These are phyloP conservation scores for Pythium plurisporium DNA, from an alignment of 352 stramenopile genomes.

Conservation along the genomic window DNA sequence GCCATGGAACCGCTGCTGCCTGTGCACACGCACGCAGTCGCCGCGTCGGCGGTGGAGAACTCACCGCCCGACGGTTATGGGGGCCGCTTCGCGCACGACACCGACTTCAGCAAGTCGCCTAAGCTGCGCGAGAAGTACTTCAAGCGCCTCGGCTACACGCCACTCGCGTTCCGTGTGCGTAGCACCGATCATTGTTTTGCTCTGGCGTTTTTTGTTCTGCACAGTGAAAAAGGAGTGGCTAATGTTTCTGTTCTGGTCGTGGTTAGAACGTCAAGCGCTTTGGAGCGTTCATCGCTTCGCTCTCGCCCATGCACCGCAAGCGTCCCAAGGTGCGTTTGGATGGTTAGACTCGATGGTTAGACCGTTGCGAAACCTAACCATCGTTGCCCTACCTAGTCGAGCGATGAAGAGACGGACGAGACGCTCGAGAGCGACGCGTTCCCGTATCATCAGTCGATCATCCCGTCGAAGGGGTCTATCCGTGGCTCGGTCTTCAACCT, in stretches of 20 bases:
- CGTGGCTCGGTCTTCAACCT: constrained; percentile 84
- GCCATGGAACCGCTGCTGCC: constrained; percentile 50
- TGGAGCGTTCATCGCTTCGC: constrained; percentile 64
- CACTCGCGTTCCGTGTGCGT: constrained; percentile 71
- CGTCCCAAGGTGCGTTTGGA: constrained; percentile 21
- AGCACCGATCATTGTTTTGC: not conserved
- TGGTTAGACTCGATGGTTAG: not conserved
- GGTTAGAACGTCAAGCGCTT: constrained; percentile 72
- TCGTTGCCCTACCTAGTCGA: not conserved
- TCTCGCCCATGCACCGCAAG: constrained; percentile 52
- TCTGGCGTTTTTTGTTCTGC: not conserved
- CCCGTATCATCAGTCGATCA: constrained; percentile 72
- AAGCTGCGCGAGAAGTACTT: constrained; percentile 66
- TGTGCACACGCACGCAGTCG: constrained; percentile 29
- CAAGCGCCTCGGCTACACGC: constrained; percentile 73
- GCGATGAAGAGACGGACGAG: constrained; percentile 30
- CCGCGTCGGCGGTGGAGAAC: not conserved
- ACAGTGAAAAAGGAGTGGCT: too few relatives aligned
- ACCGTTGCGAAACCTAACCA: not conserved
- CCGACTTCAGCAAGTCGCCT: constrained; percentile 27
- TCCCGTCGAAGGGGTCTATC: constrained; percentile 79
- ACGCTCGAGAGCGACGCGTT: constrained; percentile 57
- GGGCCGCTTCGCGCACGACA: constrained; percentile 7
- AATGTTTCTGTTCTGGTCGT: too few relatives aligned
- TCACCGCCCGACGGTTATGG: constrained; percentile 16